Evolutionary conservation across 208 protist genomes (phyloP), one percentile per base, ranked within the genome.

Genomic region (Acanthamoeba rhysodes): DNA sequence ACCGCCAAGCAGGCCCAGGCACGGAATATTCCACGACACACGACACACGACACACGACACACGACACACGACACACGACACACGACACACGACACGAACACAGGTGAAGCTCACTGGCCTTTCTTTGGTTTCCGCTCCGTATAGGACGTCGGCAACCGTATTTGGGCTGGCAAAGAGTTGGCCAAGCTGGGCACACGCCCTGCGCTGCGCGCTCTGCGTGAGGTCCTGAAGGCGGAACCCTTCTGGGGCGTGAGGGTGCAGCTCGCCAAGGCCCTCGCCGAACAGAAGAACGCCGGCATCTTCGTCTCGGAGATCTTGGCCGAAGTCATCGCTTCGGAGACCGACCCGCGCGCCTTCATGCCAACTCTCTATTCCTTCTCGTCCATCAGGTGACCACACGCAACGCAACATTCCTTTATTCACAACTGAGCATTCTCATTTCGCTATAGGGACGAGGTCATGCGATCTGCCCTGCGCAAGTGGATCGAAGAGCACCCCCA

Each of bases 101-200:
- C 68, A 1, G 68, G 68, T 32, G 27, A 8, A 20, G 29, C 34
- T 41, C 68, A 41, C 68, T 2, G 7, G 45, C 2, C 48, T 70
- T 32, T 14, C 6, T 70, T 70, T 41, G 37, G 37, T 4, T 22
- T 70, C 3, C 62, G 20, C 0, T n/a, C 62, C 16, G 9, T 27
- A 14, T 29, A 80, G 72, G 72, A 80, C 24, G 72, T 80, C 8
- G 24, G 34, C 32, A 88, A 88, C 53, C 80, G 53, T 10, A 53
- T 88, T n/a, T 88, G 80, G 80, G 53, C 80, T 8, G 80, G 48
- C 45, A 88, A 88, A 32, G 80, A 88, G 50, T 41, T 88, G 27
- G 53, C 53, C 80, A 88, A 88, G 37, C 80, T 53, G 27, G 80
- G 80, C 80, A 88, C 80, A 22, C 41, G 48, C 20, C 80, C 80